A percentile compares a stretch with the other conserved stretches of the same genome.
Conservation (phyloP, 1,284 basidiomycete species). For the Sparassis latifolia region DNA sequence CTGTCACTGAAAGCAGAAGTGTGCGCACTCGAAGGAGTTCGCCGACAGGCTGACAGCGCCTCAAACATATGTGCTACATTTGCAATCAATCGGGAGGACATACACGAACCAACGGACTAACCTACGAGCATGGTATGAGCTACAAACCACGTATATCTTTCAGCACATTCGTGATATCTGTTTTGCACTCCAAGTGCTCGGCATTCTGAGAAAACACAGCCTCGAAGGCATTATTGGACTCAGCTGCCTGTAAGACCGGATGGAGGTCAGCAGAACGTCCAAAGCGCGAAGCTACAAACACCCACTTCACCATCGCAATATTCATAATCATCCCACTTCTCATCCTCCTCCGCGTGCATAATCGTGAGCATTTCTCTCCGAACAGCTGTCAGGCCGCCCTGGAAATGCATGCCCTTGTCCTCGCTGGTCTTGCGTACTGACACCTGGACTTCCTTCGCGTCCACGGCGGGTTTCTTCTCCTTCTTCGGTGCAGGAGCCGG, state of each 20-base stretch:
- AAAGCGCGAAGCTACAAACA: neutral
- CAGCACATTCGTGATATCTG: slow-evolving; percentile 54
- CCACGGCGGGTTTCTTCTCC: slow-evolving; percentile 44
- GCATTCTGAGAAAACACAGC: slow-evolving; percentile 54
- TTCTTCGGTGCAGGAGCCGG: slow-evolving; percentile 39
- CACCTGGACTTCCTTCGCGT: slow-evolving; percentile 70
- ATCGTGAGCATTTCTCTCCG: slow-evolving; percentile 66
- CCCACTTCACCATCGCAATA: slow-evolving; percentile 61
- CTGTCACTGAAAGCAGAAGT: too few species aligned
- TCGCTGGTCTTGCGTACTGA: slow-evolving; percentile 58
- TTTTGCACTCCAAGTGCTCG: slow-evolving; percentile 49
- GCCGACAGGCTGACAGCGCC: too few species aligned
- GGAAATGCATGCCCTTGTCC: slow-evolving; percentile 45
- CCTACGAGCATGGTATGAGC: neutral
- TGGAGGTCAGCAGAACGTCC: neutral
- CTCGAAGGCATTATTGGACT: slow-evolving; percentile 51
- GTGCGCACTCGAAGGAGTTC: too few species aligned
- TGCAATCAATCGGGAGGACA: too few species aligned
- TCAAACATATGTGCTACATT: too few species aligned
- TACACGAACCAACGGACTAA: neutral
- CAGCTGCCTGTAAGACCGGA: slow-evolving; percentile 37
- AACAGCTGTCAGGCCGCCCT: slow-evolving; percentile 27
- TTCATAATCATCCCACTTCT: slow-evolving; percentile 56
- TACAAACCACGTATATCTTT: slow-evolving; percentile 54
- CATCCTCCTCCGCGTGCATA: slow-evolving; percentile 70